Percentiles rank a stretch among this genome's conserved stretches.
phyloP scores from a whole-genome alignment of 2,329 filamentous ascomycete species.

The Phialemoniopsis sp. region DNA sequence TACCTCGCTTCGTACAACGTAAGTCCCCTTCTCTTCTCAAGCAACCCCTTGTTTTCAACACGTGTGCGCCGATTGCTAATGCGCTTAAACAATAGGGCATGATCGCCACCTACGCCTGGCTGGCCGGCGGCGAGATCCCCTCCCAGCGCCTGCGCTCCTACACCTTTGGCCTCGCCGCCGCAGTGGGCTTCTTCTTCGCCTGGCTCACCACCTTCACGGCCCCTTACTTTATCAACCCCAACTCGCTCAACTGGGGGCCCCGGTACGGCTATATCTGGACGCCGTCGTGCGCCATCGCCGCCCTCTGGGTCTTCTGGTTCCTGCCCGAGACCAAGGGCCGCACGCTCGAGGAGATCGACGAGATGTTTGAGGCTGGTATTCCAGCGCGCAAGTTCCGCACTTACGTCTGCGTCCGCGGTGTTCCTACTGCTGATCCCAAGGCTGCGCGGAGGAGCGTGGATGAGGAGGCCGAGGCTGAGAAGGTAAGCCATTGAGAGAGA shows the following conservation, averaged over 20 bases:
- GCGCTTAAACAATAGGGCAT: background rate
- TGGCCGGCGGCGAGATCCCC: slow-evolving; percentile 39
- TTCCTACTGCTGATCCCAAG: slow-evolving; percentile 8
- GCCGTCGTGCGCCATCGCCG: slow-evolving; percentile 17
- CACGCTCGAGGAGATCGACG: slow-evolving; percentile 16
- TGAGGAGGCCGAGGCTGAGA: no score
- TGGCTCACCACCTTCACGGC: slow-evolving; percentile 50
- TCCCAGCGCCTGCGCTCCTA: slow-evolving; percentile 47
- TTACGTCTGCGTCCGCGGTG: slow-evolving; percentile 9
- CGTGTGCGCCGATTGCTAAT: no score
- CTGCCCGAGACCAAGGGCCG: slow-evolving; percentile 16
- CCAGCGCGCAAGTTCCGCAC: slow-evolving; percentile 10
- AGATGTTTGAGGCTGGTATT: slow-evolving; percentile 14
- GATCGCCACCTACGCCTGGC: background rate
- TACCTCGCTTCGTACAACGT: slow-evolving; percentile 46
- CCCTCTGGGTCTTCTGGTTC: slow-evolving; percentile 19
- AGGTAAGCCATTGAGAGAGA: no score
- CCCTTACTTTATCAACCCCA: slow-evolving; percentile 50
- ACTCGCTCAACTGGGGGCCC: slow-evolving; percentile 43
- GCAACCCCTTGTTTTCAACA: no score
- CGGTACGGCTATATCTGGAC: slow-evolving; percentile 50
- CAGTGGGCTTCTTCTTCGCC: slow-evolving; percentile 42
- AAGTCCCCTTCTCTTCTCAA: no score
- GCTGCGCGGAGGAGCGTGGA: no score
- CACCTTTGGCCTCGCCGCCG: slow-evolving; percentile 45